Base-by-base conservation (phyloP, 257 asterid genomes). In the Echites panduratus region DNA sequence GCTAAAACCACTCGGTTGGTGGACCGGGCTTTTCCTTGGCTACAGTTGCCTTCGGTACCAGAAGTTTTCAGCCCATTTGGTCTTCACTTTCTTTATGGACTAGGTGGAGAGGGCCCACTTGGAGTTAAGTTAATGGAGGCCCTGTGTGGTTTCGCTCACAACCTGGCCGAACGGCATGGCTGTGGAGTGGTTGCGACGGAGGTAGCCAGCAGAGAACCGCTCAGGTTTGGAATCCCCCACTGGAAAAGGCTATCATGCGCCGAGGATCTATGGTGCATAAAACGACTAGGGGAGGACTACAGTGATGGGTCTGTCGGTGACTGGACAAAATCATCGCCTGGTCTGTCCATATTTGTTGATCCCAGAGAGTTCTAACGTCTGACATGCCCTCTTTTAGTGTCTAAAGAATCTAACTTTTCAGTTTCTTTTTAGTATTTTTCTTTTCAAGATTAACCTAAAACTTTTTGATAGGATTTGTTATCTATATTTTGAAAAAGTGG, bases 161-260 rank as follows among this genome's bases (percentile, higher is more conserved):
- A 92, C 66, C 0, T 92, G 72, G 98, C 93, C 0, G 83, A 83
- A 73, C 89, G 86, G 0, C 63, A 78, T 9, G 89, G 87, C 24
- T 89, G 96, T 7, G 92, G 87, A 2, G 98, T 93, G 80, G 97
- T 93, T 85, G 98, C 92, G 5, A 89, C 98, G 12, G 98, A 93
- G 85, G 97, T 93, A 57, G 93, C 92, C 0, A 57, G 73, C 0
- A 10, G 67, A 7, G 97, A 90, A 20, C 97, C 95, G 85, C 90
- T 92, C 73, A 83, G 70, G 80, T 48, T 72, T 29, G 96, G 90
- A 9, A 85, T 90, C 3, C 97, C 98, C 3, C 93, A 85, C 78
- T 93, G 98, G 98, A 86, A 90, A 19, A 83, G 85, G 35, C 78
- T 93, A 66, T 93, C 98, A 64, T 89, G 97, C 89, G 87, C 85